phyloP scores from a whole-genome alignment of 139 green algal genomes.

The Axilococcus clingmanii region DNA sequence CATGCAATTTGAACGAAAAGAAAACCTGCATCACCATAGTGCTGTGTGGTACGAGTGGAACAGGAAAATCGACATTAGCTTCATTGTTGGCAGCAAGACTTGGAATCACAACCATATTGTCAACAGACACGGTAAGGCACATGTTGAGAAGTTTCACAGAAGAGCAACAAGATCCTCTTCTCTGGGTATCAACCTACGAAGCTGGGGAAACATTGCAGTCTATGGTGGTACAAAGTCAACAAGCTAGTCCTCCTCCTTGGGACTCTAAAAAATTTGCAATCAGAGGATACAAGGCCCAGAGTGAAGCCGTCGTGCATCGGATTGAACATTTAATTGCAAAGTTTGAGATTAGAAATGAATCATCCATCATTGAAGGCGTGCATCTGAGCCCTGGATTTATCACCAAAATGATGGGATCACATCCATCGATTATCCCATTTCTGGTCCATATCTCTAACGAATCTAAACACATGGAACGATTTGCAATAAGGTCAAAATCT shows the following conservation, averaged over 20 bases:
- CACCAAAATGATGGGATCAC: slow-evolving; percentile 58
- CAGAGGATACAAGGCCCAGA: slow-evolving; percentile 46
- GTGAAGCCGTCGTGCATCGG: slow-evolving; percentile 4
- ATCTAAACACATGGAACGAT: slow-evolving; percentile 84
- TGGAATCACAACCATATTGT: slow-evolving; percentile 81
- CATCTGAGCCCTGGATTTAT: slow-evolving; percentile 43
- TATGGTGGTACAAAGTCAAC: background rate
- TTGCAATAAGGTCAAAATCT: slow-evolving; percentile 89
- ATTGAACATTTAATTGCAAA: slow-evolving; percentile 44
- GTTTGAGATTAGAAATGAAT: slow-evolving; percentile 41
- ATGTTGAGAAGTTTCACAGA: slow-evolving; percentile 52
- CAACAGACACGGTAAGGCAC: slow-evolving; percentile 82
- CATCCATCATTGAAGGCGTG: slow-evolving; percentile 60
- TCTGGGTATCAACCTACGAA: slow-evolving; percentile 88
- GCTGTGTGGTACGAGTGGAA: slow-evolving; percentile 47
- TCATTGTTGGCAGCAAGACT: slow-evolving; percentile 77
- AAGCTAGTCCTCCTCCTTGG: too few species aligned
- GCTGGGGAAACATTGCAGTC: slow-evolving; percentile 25
- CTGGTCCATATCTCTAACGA: slow-evolving; percentile 82
- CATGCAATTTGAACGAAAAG: background rate
- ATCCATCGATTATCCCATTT: slow-evolving; percentile 76
- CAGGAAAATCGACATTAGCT: slow-evolving; percentile 89
- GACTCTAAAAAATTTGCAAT: slow-evolving; percentile 12
- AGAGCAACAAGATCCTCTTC: slow-evolving; percentile 56
- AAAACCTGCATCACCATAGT: slow-evolving; percentile 13